Conservation (phyloP, 345 rosid species). For the Geranium brycei region DNA sequence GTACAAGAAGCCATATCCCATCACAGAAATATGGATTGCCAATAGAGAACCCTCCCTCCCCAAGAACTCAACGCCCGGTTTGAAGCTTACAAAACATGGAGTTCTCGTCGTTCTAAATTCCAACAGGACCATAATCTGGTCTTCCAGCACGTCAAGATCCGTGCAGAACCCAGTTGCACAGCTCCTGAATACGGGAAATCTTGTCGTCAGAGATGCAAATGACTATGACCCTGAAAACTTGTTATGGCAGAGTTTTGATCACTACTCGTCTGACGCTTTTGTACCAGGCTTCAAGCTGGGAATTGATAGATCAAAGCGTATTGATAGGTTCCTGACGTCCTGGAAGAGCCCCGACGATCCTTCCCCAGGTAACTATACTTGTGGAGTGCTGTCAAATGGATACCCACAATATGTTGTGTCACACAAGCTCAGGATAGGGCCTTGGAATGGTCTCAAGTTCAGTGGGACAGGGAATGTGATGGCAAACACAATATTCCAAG, state of each 20-base stretch:
- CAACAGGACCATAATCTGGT: slow-evolving; percentile 3
- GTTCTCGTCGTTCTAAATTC: slow-evolving; percentile 6
- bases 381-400: slow-evolving; percentile 10
- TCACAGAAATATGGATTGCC: slow-evolving; percentile 33
- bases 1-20: slow-evolving; percentile 13
- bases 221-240: not conserved
- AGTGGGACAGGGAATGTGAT: not conserved
- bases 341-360: slow-evolving; percentile 29
- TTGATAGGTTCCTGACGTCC: slow-evolving; percentile 16
- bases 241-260: slow-evolving; percentile 10
- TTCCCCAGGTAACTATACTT: slow-evolving; percentile 21
- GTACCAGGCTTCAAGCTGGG: slow-evolving; percentile 12
- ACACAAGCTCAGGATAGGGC: slow-evolving; percentile 13
- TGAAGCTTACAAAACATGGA: slow-evolving; percentile 5
- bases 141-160: not conserved
- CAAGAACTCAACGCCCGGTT: slow-evolving; percentile 9
- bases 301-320: slow-evolving; percentile 1
- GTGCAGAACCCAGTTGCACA: slow-evolving; percentile 7
- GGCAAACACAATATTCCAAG: not conserved
- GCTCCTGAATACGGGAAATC: slow-evolving; percentile 19
- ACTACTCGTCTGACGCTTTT: slow-evolving; percentile 10
- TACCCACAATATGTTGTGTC: slow-evolving; percentile 15
- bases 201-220: slow-evolving; percentile 8
- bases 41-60: slow-evolving; percentile 28
- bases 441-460: slow-evolving; percentile 23